Percentiles rank a stretch among this genome's conserved stretches.
Conservation (phyloP, 768 basidiomycete species). For the Tylopilus cervinicoccineus region DNA sequence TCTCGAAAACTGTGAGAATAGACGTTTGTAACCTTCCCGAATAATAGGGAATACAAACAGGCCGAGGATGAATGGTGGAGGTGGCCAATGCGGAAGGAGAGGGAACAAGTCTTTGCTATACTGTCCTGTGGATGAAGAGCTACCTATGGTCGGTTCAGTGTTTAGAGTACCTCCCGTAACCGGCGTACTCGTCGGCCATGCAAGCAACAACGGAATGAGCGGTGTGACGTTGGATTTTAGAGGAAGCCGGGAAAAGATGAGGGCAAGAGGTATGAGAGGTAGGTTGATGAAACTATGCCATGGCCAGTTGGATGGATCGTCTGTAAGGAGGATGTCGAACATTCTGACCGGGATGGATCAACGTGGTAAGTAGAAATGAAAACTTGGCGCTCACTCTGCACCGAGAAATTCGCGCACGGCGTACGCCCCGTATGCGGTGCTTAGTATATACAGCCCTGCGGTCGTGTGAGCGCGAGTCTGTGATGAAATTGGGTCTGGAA, state of each 20-base stretch:
- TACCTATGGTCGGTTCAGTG: neutral
- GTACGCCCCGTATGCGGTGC: conserved; percentile 69
- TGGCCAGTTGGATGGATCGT: conserved; percentile 71
- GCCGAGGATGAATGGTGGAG: conserved; percentile 55
- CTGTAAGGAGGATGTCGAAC: conserved; percentile 59
- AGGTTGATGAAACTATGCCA: conserved; percentile 74
- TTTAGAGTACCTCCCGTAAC: conserved; percentile 8
- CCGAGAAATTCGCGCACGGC: conserved; percentile 70
- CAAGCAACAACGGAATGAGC: conserved; percentile 21
- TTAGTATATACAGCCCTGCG: conserved; percentile 44
- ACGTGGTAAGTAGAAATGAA: neutral
- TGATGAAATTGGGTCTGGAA: neutral
- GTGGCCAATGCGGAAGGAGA: conserved; percentile 47
- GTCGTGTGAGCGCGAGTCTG: neutral
- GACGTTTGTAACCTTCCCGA: conserved; percentile 40
- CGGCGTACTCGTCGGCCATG: conserved; percentile 30
- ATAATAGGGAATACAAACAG: conserved; percentile 49
- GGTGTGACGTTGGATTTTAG: conserved; percentile 26
- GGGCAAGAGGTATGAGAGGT: conserved; percentile 63
- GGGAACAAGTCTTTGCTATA: conserved; percentile 21
- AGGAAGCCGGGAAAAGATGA: conserved; percentile 59
- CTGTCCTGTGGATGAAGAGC: neutral
- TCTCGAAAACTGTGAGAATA: conserved; percentile 38
- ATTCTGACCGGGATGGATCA: conserved; percentile 37
- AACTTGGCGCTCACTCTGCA: conserved; percentile 44